A percentile compares a stretch with the other conserved stretches of the same genome.
phyloP scores from a whole-genome alignment of 768 basidiomycete genomes.

The Lentinula detonsa region DNA sequence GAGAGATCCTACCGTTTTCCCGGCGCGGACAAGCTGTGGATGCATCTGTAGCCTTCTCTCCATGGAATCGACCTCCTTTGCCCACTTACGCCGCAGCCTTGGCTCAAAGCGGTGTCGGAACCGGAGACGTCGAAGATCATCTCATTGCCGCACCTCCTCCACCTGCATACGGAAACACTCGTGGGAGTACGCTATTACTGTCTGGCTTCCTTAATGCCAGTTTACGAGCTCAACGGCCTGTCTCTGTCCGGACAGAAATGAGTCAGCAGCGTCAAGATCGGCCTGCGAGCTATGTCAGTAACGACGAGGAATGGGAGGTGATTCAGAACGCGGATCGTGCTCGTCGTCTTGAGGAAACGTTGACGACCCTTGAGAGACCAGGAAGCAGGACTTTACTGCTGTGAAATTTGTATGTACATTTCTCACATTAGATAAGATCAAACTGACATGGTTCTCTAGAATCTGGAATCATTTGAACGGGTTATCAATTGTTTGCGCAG shows the following conservation, averaged over 20 bases:
- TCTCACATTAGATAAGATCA: neutral
- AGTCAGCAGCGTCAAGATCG: constrained; percentile 23
- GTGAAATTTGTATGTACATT: neutral
- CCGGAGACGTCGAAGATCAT: constrained; percentile 72
- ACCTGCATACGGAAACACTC: constrained; percentile 72
- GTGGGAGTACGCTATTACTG: constrained; percentile 61
- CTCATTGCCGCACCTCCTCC: constrained; percentile 64
- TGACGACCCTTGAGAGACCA: constrained; percentile 39
- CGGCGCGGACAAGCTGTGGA: constrained; percentile 18
- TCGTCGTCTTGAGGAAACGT: constrained; percentile 47
- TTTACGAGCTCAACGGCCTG: constrained; percentile 42
- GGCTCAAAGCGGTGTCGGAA: constrained; percentile 61
- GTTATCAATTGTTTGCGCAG: neutral
- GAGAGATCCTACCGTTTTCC: constrained; percentile 43
- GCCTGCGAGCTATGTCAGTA: constrained; percentile 50
- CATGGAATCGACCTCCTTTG: constrained; percentile 67
- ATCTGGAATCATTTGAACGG: neutral
- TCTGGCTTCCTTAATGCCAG: constrained; percentile 44
- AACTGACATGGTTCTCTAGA: neutral
- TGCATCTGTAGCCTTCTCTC: constrained; percentile 41
- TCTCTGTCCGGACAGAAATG: constrained; percentile 23
- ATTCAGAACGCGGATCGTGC: constrained; percentile 49
- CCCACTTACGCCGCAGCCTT: constrained; percentile 69
- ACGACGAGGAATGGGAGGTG: constrained; percentile 53
- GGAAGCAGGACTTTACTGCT: neutral